Evolutionary conservation across 331 rosid genomes (phyloP).

Genomic region (Malus hybrid): DNA sequence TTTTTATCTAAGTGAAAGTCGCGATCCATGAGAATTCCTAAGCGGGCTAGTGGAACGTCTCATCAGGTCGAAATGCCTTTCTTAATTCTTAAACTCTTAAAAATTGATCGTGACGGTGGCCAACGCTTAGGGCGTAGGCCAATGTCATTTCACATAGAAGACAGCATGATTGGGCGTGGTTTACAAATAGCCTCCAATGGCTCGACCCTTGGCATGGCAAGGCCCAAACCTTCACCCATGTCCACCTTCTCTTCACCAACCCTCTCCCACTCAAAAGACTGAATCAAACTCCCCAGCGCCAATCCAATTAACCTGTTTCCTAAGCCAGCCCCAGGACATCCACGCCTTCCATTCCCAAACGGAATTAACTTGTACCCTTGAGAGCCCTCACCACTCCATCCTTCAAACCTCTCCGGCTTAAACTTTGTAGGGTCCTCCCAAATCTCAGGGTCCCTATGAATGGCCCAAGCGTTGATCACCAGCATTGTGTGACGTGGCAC

Average conservation of each 20-base stretch:
- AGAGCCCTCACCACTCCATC: slow-evolving; percentile 3
- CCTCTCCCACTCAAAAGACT: slow-evolving; percentile 30
- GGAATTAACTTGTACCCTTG: slow-evolving; percentile 12
- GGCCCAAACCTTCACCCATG: slow-evolving; percentile 21
- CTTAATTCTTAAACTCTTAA: no score
- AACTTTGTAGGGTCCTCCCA: slow-evolving; percentile 28
- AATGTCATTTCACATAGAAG: not conserved
- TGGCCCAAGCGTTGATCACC: slow-evolving; percentile 25
- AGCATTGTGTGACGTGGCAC: slow-evolving; percentile 24
- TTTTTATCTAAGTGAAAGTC: no score
- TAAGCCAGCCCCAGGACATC: slow-evolving; percentile 29
- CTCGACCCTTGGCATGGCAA: slow-evolving; percentile 12
- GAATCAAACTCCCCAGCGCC: slow-evolving; percentile 27
- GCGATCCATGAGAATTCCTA: no score
- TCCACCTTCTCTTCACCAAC: slow-evolving; percentile 10
- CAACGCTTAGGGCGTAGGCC: no score
- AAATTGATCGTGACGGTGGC: no score
- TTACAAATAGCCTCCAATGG: no score
- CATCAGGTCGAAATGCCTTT: no score
- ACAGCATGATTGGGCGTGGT: no score
- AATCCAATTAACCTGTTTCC: slow-evolving; percentile 23
- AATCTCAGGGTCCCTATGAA: slow-evolving; percentile 19
- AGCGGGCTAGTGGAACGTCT: no score
- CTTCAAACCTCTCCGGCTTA: slow-evolving; percentile 28
- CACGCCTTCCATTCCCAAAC: slow-evolving; percentile 38